Evolutionary conservation across 108 stramenopile genomes (phyloP), one percentile per base, ranked within the genome.

Genomic region (Mediolabrus comicus): DNA sequence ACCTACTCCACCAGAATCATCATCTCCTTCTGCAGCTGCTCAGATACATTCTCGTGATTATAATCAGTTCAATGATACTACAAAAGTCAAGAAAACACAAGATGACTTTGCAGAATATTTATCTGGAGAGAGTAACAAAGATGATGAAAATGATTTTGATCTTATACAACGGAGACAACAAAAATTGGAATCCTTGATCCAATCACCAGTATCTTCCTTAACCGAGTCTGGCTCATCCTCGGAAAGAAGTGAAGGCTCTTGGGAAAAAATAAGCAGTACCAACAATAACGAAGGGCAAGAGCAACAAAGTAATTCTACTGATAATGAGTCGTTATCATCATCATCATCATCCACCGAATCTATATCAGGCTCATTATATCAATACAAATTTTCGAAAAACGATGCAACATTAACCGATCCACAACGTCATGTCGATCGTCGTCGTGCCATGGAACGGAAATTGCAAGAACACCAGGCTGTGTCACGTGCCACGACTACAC

Each of bases 41-140:
- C n/a, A n/a, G n/a, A n/a, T n/a, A n/a, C n/a, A n/a, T n/a, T n/a
- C n/a, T n/a, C 46, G 46, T 6, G 7, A 49, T 22, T 22, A 24
- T 43, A 43, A 43, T 49, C 19, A 49, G 2, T 17, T 8, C 0
- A 49, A 16, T 24, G 16, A 24, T 22, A 1, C 46, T 9, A n/a
- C 34, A 32, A 25, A 34, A 33, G 59, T 54, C 1, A 43, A 55
- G 39, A 66, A 67, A 53, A 75, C 74, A 38, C 60, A 67, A 54
- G 61, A 75, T 38, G 74, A 75, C 41, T 75, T 75, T 56, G 65
- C 74, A 9, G 51, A 55, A 6, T 75, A 75, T 67, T 67, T 75
- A 32, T 12, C 16, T 72, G 12, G 35, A 63, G 49, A n/a, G n/a
- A n/a, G n/a, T n/a, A n/a, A n/a, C n/a, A n/a, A n/a, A n/a, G n/a